Evolutionary conservation across 768 basidiomycete species (phyloP).

Genomic region (Pisolithus microcarpus): DNA sequence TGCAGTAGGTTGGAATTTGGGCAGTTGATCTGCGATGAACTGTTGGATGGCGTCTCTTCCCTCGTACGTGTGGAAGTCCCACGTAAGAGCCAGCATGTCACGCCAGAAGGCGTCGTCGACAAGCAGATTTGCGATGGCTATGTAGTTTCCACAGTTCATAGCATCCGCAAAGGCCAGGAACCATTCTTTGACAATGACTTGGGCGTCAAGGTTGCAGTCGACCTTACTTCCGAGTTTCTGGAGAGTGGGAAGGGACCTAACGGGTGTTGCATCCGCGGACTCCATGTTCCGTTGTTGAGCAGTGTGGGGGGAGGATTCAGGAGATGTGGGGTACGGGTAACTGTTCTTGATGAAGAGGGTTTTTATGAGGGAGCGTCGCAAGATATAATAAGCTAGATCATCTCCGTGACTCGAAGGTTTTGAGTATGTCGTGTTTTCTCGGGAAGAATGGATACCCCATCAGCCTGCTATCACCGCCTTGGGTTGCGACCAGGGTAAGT

Average conservation of each 20-base stretch:
- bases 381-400: not conserved
- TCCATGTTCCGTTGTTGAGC: not conserved
- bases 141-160: constrained; percentile 11
- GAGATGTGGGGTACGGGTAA: not conserved
- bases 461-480: too few relatives aligned
- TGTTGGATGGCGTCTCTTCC: constrained; percentile 31
- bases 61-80: constrained; percentile 47
- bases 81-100: constrained; percentile 47
- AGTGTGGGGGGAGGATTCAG: not conserved
- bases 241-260: constrained; percentile 22
- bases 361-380: too few relatives aligned
- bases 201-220: constrained; percentile 9
- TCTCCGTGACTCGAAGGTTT: not conserved
- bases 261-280: not conserved
- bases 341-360: not conserved
- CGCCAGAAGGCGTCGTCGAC: constrained; percentile 39
- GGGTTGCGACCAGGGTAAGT: too few relatives aligned
- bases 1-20: constrained; percentile 13
- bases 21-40: constrained; percentile 36
- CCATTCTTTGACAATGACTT: constrained; percentile 20
- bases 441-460: too few relatives aligned
- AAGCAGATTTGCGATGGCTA: constrained; percentile 20
- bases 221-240: constrained; percentile 18
- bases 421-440: too few relatives aligned
- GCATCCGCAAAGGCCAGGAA: constrained; percentile 19